Evolutionary conservation across 1,284 basidiomycete genomes (phyloP), one percentile per base, ranked within the genome.

Genomic region (Ustilago vetiveriae): DNA sequence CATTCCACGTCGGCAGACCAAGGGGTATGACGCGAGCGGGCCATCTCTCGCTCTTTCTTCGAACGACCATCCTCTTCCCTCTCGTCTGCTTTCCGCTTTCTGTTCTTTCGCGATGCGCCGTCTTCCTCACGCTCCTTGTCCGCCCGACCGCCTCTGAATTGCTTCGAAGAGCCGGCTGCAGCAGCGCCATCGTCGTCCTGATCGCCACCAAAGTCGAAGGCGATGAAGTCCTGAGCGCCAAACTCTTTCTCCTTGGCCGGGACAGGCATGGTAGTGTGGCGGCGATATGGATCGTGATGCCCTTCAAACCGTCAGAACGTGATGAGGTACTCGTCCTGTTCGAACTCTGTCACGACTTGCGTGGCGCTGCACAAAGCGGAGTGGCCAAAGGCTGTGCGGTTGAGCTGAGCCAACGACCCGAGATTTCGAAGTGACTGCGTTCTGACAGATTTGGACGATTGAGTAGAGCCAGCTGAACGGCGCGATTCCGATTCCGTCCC

Each of bases 1-100:
- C 90, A 92, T 68, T 92, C 87, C 4, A 94, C 87, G n/a, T 87
- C 84, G 16, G 84, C 83, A 3, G 89, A 84, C 94, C 94, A 96
- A 3, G 93, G 92, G 17, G 90, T 88, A 72, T 86, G 86, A 51
- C 88, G 86, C 16, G 87, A 86, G 6, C 85, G 83, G 5, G 87
- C 87, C 65, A 87, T 85, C 60, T 85, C 73, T 54, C 88, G 84
- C 77, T 89, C 86, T 78, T 86, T 87, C 82, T 87, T 87, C 83
- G 84, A 87, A 53, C 83, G 83, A 70, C 86, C 66, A 16, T 79
- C 71, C 45, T 74, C 63, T 23, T 75, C 55, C n/a, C 56, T 43
- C 26, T 78, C 70, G 22, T 70, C 74, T 5, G 49, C 59, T 39
- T 75, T 77, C 33, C 74, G 64, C 64, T 80, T 77, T 46, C 58